Evolutionary conservation across 345 rosid species (phyloP).

Genomic region (Dipteronia sinensis): DNA sequence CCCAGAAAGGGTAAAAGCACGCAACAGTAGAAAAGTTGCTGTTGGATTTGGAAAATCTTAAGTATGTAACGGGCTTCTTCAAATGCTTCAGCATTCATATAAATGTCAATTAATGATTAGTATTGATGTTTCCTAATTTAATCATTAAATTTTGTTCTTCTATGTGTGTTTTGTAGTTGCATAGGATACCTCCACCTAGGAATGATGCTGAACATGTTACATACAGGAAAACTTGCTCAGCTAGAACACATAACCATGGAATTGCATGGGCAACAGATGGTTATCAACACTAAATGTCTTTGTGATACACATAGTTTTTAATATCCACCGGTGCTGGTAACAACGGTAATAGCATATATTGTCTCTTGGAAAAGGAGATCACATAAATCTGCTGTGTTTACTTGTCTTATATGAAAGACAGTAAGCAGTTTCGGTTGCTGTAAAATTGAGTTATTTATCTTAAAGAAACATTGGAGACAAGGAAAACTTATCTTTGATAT

Average conservation of each 20-base stretch:
- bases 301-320: not conserved
- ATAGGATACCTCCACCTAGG: not conserved
- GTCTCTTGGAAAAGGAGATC: conserved; percentile 1
- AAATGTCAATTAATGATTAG: not conserved
- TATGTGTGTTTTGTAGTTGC: not conserved
- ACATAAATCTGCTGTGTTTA: not conserved
- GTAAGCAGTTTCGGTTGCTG: not conserved
- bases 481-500: not conserved
- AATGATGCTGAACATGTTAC: not conserved
- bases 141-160: not conserved
- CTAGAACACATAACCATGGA: not conserved
- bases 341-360: not conserved
- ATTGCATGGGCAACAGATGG: not conserved
- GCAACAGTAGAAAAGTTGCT: conserved; percentile 53
- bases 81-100: conserved; percentile 1
- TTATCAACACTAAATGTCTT: conserved; percentile 10
- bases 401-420: not conserved
- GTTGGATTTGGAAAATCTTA: conserved; percentile 84
- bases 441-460: not conserved
- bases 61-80: conserved; percentile 27
- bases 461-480: not conserved
- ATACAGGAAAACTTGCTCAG: not conserved
- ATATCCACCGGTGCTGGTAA: not conserved
- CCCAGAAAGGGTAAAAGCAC: conserved; percentile 74
- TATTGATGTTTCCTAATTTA: not conserved